A percentile compares a stretch with the other conserved stretches of the same genome.
These are phyloP conservation scores for Phyllosticta citrichinensis DNA, from an alignment of 2,329 filamentous ascomycete genomes.

Conservation along the genomic window DNA sequence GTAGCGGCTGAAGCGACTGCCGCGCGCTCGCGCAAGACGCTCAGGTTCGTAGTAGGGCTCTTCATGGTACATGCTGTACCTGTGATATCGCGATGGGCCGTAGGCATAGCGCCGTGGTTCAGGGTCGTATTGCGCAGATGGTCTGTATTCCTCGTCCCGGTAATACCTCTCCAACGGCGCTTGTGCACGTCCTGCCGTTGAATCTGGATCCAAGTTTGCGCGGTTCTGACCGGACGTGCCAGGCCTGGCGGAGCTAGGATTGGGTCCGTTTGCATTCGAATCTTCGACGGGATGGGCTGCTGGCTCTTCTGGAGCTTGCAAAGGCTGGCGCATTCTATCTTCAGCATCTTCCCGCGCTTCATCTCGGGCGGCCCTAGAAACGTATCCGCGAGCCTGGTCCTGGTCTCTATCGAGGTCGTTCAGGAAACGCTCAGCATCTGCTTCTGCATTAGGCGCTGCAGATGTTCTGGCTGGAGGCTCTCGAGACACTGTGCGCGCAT, in stretches of 20 bases:
- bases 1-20: constrained; percentile 7
- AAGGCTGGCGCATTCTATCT: constrained; percentile 2
- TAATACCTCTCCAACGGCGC: not conserved
- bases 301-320: not conserved
- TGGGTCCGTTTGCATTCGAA: not conserved
- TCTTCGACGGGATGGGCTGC: not conserved
- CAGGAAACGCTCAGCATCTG: constrained; percentile 26
- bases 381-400: constrained; percentile 11
- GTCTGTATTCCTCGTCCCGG: constrained; percentile 1
- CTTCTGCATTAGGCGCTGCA: constrained; percentile 14
- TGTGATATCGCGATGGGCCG: constrained; percentile 5
- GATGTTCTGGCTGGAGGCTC: constrained; percentile 8
- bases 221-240: not conserved
- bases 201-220: not conserved
- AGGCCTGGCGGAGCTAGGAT: not conserved
- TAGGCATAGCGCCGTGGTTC: constrained; percentile 5
- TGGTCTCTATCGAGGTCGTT: constrained; percentile 21
- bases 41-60: not conserved
- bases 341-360: constrained; percentile 5
- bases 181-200: not conserved
- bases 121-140: not conserved
- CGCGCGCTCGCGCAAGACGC: constrained; percentile 1
- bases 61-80: constrained; percentile 6
- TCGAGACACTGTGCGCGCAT: not conserved
- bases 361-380: constrained; percentile 6